Percentiles rank a stretch among this genome's conserved stretches.
These are phyloP conservation scores for Solanum habrochaites DNA, from an alignment of 257 asterid genomes.

Conservation along the genomic window DNA sequence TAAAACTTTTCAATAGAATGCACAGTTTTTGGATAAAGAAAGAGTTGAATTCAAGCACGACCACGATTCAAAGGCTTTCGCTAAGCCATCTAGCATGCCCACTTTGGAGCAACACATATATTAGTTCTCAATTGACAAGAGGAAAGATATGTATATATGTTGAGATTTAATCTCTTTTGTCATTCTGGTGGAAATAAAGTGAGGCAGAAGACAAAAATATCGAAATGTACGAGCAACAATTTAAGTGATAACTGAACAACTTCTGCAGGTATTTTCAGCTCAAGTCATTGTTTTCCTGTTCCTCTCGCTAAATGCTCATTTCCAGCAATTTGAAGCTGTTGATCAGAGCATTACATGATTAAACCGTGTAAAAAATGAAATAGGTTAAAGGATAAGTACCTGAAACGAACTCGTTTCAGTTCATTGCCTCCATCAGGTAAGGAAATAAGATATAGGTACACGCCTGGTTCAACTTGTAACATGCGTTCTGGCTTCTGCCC, in stretches of 20 bases:
- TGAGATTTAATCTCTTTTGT: not conserved
- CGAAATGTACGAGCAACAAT: not conserved
- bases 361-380: not conserved
- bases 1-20: not conserved
- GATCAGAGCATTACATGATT: too few species aligned
- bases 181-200: not conserved
- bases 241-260: not conserved
- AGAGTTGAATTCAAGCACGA: not conserved
- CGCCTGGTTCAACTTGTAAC: slow-evolving; percentile 74
- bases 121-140: not conserved
- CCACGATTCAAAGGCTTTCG: not conserved
- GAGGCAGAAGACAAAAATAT: not conserved
- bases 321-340: too few species aligned
- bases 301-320: too few species aligned
- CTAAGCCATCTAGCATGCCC: not conserved
- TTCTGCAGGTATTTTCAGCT: too few species aligned
- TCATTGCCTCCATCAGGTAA: slow-evolving; percentile 58
- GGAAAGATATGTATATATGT: not conserved
- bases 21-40: not conserved
- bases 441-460: slow-evolving; percentile 51
- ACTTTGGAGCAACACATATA: not conserved
- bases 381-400: slow-evolving; percentile 27
- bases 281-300: too few species aligned
- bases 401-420: slow-evolving; percentile 82
- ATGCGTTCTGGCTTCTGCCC: slow-evolving; percentile 40